phyloP scores from a whole-genome alignment of 2,329 filamentous ascomycete genomes.

The Hypoxylon sp. region DNA sequence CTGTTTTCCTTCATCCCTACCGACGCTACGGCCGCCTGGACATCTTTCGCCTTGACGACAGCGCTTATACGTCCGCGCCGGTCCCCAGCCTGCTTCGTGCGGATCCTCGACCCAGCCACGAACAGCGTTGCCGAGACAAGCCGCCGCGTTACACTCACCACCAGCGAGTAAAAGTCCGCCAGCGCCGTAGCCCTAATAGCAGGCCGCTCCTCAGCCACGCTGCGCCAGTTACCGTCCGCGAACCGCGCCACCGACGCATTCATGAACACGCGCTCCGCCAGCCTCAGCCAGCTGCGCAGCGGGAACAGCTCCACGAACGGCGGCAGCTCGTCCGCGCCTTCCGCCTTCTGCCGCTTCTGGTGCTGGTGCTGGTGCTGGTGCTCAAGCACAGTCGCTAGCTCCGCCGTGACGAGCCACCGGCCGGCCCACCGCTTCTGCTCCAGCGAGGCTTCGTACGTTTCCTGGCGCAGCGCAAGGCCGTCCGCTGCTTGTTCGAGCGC shows the following conservation, averaged over 20 bases:
- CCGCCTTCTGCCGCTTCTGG: slow-evolving; percentile 18
- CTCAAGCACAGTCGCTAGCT: slow-evolving; percentile 53
- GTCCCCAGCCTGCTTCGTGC: slow-evolving; percentile 60
- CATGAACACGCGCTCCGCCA: slow-evolving; percentile 82
- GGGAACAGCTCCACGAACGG: slow-evolving; percentile 72
- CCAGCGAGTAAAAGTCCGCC: slow-evolving; percentile 80
- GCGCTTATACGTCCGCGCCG: slow-evolving; percentile 42
- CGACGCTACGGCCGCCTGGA: slow-evolving; percentile 65
- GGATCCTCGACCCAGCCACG: slow-evolving; percentile 78
- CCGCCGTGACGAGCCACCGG: slow-evolving; percentile 74
- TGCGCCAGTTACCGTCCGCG: slow-evolving; percentile 77
- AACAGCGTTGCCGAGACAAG: slow-evolving; percentile 79
- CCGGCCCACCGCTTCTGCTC: slow-evolving; percentile 74
- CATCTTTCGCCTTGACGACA: slow-evolving; percentile 62
- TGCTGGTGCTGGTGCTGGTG: slow-evolving; percentile 44
- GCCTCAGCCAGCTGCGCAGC: slow-evolving; percentile 71
- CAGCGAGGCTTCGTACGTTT: slow-evolving; percentile 70
- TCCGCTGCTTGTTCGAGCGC: slow-evolving; percentile 79
- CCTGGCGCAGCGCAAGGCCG: slow-evolving; percentile 74
- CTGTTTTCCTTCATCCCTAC: slow-evolving; percentile 60
- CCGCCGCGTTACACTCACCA: slow-evolving; percentile 76
- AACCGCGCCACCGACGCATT: slow-evolving; percentile 68
- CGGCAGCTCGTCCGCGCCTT: slow-evolving; percentile 53
- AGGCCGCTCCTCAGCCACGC: slow-evolving; percentile 65
- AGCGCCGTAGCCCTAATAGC: slow-evolving; percentile 82